A percentile compares a stretch with the other conserved stretches of the same genome.
These are phyloP conservation scores for Neurospora hispaniola DNA, from an alignment of 495 filamentous ascomycete genomes.

Conservation along the genomic window DNA sequence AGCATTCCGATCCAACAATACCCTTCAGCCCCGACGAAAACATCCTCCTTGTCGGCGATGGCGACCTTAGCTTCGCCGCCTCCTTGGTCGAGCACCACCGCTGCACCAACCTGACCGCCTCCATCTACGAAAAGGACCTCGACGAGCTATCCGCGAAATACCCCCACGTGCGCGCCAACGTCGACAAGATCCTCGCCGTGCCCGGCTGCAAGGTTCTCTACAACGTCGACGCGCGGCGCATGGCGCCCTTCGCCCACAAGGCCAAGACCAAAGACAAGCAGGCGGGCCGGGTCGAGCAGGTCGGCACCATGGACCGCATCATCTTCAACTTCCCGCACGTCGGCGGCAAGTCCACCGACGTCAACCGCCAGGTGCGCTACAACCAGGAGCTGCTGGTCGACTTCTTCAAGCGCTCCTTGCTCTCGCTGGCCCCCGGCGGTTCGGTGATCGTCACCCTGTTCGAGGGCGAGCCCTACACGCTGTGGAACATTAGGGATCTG, in stretches of 20 bases:
- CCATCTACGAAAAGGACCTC: slow-evolving; percentile 34
- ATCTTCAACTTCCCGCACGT: slow-evolving; percentile 97
- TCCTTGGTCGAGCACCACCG: slow-evolving; percentile 62
- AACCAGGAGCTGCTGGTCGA: slow-evolving; percentile 83
- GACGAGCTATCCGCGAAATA: slow-evolving; percentile 57
- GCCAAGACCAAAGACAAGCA: slow-evolving; percentile 11
- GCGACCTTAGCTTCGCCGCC: slow-evolving; percentile 83
- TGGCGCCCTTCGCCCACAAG: slow-evolving; percentile 37
- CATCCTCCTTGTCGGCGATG: slow-evolving; percentile 84
- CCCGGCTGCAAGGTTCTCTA: slow-evolving; percentile 46
- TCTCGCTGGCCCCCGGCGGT: slow-evolving; percentile 38
- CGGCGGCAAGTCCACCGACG: slow-evolving; percentile 81
- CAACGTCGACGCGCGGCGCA: slow-evolving; percentile 63
- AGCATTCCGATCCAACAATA: slow-evolving; percentile 46
- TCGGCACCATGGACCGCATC: slow-evolving; percentile 57
- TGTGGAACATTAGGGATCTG: slow-evolving; percentile 88
- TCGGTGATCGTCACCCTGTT: slow-evolving; percentile 80
- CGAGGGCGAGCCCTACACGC: slow-evolving; percentile 82
- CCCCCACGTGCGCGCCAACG: slow-evolving; percentile 56
- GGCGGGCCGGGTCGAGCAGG: neutral
- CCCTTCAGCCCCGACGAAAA: slow-evolving; percentile 62
- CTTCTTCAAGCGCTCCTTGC: slow-evolving; percentile 58
- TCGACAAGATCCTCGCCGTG: slow-evolving; percentile 38
- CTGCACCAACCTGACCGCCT: slow-evolving; percentile 51
- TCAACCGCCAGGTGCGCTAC: slow-evolving; percentile 83